Evolutionary conservation across 2,329 filamentous ascomycete genomes (phyloP).

Genomic region (Epichloe uncinata): DNA sequence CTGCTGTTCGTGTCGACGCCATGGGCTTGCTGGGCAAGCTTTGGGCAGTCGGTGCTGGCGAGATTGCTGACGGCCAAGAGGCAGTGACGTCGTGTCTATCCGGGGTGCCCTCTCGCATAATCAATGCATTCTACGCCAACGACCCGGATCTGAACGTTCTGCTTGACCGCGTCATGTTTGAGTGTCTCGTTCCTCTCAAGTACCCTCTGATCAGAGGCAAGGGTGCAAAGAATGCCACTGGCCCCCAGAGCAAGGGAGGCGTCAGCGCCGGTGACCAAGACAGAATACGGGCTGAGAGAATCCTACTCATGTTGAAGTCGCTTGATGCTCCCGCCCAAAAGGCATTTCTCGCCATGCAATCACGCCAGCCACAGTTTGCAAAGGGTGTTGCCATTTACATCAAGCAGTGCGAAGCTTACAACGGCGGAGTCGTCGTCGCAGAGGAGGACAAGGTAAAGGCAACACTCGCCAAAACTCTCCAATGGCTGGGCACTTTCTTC

Average conservation of each 20-base stretch:
- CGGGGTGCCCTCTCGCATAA: conserved; percentile 70
- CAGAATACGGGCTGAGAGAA: conserved; percentile 68
- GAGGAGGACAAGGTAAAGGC: conserved; percentile 56
- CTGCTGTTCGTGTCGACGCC: conserved; percentile 68
- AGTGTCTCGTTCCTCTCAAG: conserved; percentile 76
- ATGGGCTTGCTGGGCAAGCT: conserved; percentile 75
- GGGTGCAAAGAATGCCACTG: conserved; percentile 46
- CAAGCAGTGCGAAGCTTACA: conserved; percentile 75
- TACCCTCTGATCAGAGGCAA: conserved; percentile 59
- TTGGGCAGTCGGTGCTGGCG: conserved; percentile 86
- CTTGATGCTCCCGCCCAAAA: conserved; percentile 67
- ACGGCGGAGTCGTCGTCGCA: conserved; percentile 70
- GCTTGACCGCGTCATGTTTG: conserved; percentile 73
- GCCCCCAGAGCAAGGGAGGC: conserved; percentile 29
- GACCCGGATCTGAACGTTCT: conserved; percentile 74
- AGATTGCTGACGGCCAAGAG: conserved; percentile 74
- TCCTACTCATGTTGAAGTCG: conserved; percentile 67
- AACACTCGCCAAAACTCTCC: conserved; percentile 58
- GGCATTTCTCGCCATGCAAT: conserved; percentile 79
- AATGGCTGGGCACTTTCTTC: conserved; percentile 59
- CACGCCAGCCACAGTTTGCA: conserved; percentile 60
- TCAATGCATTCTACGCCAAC: conserved; percentile 83
- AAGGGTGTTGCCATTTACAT: conserved; percentile 65
- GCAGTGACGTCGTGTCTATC: conserved; percentile 60
- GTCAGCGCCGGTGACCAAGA: conserved; percentile 51